phyloP scores from a whole-genome alignment of 2,329 filamentous ascomycete genomes.

The Fusarium continuum region DNA sequence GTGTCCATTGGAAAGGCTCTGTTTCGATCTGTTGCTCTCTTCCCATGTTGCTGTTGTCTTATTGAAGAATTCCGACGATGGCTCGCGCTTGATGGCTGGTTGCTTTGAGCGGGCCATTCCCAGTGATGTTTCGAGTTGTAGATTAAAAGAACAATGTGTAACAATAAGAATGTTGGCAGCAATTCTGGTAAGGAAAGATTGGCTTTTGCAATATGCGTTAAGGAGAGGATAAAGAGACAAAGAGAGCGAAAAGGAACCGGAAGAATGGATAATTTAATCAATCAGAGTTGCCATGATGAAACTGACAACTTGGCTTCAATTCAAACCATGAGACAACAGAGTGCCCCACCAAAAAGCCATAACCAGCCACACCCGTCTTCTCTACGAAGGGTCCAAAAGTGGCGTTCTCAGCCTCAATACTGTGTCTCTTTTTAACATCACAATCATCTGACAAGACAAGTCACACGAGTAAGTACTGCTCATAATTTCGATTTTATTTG shows the following conservation, averaged over 20 bases:
- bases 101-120: slow-evolving; percentile 78
- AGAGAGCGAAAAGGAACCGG: slow-evolving; percentile 20
- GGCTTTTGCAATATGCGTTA: not conserved
- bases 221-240: slow-evolving; percentile 20
- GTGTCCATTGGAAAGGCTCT: slow-evolving; percentile 36
- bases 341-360: slow-evolving; percentile 27
- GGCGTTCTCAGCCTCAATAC: slow-evolving; percentile 10
- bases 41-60: slow-evolving; percentile 54
- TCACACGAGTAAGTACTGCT: slow-evolving; percentile 7
- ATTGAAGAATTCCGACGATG: slow-evolving; percentile 73
- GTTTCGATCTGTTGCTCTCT: slow-evolving; percentile 44
- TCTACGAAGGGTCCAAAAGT: slow-evolving; percentile 24
- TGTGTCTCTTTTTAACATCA: not conserved
- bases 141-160: not conserved
- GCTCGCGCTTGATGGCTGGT: slow-evolving; percentile 70
- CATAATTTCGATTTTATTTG: slow-evolving; percentile 39
- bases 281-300: slow-evolving; percentile 40
- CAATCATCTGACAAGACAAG: not conserved
- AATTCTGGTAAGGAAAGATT: not conserved
- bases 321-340: slow-evolving; percentile 23
- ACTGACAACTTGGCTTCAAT: slow-evolving; percentile 44
- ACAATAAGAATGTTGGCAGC: not conserved
- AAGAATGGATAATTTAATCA: slow-evolving; percentile 21
- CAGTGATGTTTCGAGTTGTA: not conserved
- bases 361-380: slow-evolving; percentile 24